phyloP scores from a whole-genome alignment of 1,284 basidiomycete genomes.

The Naganishia sp. region DNA sequence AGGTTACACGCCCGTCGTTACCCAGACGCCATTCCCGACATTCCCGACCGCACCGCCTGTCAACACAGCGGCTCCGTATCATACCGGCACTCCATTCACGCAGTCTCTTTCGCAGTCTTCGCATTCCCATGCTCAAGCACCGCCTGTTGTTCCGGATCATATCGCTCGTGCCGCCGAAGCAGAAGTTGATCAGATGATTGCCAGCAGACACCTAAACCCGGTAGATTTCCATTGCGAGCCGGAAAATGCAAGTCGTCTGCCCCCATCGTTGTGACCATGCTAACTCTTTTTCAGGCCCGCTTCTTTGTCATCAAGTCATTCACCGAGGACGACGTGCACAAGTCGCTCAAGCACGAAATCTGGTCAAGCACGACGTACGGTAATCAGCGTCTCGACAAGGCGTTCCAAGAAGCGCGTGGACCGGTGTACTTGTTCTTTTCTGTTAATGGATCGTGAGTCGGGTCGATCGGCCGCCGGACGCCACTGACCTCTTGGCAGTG shows the following conservation, averaged over 20 bases:
- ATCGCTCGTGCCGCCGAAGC: constrained; percentile 38
- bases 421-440: constrained; percentile 96
- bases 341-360: constrained; percentile 92
- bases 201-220: constrained; percentile 88
- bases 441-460: constrained; percentile 76
- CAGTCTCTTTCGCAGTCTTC: constrained; percentile 15
- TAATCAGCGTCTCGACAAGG: constrained; percentile 91
- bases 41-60: constrained; percentile 5
- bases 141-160: constrained; percentile 39
- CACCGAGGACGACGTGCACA: constrained; percentile 96
- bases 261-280: background rate
- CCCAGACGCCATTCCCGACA: background rate
- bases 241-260: constrained; percentile 61
- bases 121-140: background rate
- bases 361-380: constrained; percentile 95
- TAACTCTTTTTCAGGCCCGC: constrained; percentile 62
- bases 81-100: constrained; percentile 25
- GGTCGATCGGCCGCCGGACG: background rate
- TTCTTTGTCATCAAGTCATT: constrained; percentile 98
- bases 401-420: constrained; percentile 85
- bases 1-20: background rate
- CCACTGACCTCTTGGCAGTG: constrained; percentile 56
- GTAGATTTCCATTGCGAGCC: constrained; percentile 79
- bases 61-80: constrained; percentile 4
- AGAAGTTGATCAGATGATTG: constrained; percentile 82